Percentiles rank a stretch among this genome's conserved stretches.
Evolutionary conservation across 768 basidiomycete genomes (phyloP).

Genomic region (Boletus bicolor): DNA sequence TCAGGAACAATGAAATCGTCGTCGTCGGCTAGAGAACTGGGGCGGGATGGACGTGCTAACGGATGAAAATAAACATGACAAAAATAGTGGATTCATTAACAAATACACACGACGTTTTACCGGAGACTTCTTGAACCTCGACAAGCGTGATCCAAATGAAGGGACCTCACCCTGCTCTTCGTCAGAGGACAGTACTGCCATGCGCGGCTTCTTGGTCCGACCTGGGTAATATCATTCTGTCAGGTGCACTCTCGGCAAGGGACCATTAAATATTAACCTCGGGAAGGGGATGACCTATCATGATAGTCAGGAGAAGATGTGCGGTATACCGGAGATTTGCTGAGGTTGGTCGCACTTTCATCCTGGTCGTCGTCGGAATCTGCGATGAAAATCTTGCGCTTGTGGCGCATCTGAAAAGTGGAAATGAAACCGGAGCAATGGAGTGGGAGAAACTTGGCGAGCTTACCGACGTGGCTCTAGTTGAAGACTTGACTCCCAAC

Average conservation of each 20-base stretch:
- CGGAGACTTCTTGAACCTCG: slow-evolving; percentile 64
- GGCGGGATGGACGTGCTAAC: slow-evolving; percentile 40
- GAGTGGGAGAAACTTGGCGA: neutral
- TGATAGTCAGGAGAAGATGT: slow-evolving; percentile 29
- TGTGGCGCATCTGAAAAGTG: slow-evolving; percentile 39
- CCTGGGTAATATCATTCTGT: slow-evolving; percentile 30
- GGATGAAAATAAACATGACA: slow-evolving; percentile 6
- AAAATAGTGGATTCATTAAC: neutral
- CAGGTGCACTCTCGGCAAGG: slow-evolving; percentile 1
- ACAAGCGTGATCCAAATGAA: slow-evolving; percentile 58
- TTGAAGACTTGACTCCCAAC: slow-evolving; percentile 40
- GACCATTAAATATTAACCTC: slow-evolving; percentile 14
- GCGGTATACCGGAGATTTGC: slow-evolving; percentile 18
- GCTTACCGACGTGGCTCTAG: slow-evolving; percentile 34
- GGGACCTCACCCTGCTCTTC: slow-evolving; percentile 40
- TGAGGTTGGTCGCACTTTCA: neutral
- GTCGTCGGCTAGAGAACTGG: slow-evolving; percentile 51
- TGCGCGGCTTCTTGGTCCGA: slow-evolving; percentile 58
- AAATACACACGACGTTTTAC: slow-evolving; percentile 45
- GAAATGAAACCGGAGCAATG: neutral
- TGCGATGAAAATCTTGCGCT: slow-evolving; percentile 65
- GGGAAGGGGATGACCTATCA: slow-evolving; percentile 27
- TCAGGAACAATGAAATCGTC: slow-evolving; percentile 71
- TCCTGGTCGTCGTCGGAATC: slow-evolving; percentile 69
- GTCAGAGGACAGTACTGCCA: slow-evolving; percentile 49